phyloP scores from a whole-genome alignment of 2,329 filamentous ascomycete genomes.

The Lasiodiplodia sp. region DNA sequence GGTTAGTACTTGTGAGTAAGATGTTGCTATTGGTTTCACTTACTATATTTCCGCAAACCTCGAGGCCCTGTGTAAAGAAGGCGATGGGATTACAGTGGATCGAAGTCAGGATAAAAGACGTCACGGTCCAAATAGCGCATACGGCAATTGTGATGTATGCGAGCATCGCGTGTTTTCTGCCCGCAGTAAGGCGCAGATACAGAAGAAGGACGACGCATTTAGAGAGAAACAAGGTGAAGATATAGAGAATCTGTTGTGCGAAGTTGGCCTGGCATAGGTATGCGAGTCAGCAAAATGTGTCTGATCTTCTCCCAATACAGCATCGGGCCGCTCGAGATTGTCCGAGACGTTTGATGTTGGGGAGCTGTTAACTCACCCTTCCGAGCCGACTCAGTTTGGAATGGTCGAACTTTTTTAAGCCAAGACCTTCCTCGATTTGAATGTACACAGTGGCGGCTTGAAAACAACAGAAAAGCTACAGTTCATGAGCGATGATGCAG shows the following conservation, averaged over 20 bases:
- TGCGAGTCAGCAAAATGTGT: not conserved
- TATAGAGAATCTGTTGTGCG: conserved; percentile 41
- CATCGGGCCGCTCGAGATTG: not conserved
- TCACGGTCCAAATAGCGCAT: conserved; percentile 37
- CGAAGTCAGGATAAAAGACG: conserved; percentile 39
- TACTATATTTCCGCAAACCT: conserved; percentile 33
- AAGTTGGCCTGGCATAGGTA: conserved; percentile 38
- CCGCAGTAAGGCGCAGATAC: conserved; percentile 41
- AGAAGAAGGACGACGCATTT: conserved; percentile 41
- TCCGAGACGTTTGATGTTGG: not conserved
- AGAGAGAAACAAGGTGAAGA: conserved; percentile 39
- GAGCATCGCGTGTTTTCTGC: conserved; percentile 35
- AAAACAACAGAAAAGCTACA: conserved; percentile 39
- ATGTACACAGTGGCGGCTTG: conserved; percentile 37
- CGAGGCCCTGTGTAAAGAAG: conserved; percentile 33
- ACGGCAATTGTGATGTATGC: conserved; percentile 35
- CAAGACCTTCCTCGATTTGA: conserved; percentile 39
- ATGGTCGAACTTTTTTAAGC: conserved; percentile 33
- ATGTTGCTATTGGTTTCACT: conserved; percentile 8
- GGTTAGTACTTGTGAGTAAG: not conserved
- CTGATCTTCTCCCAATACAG: not conserved
- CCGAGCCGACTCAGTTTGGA: conserved; percentile 36
- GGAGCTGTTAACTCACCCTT: conserved; percentile 35
- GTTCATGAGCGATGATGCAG: not conserved
- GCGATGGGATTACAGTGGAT: conserved; percentile 38